Conservation (phyloP, 192 early-diverging fungal genomes). For the Chytriomyces confervae region DNA sequence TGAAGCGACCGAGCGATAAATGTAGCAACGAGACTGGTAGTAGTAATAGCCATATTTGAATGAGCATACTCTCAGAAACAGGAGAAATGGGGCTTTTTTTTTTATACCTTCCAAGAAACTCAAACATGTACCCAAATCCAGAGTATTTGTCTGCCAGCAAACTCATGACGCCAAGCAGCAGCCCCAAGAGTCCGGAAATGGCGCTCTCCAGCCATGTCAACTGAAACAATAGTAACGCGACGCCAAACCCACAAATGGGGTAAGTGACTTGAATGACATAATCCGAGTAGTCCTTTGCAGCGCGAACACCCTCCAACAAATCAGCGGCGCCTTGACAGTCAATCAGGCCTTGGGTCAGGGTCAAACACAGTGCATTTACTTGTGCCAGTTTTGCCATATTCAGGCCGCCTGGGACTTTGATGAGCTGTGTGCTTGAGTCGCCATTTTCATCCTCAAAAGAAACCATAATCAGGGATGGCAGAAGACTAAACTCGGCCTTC, state of each 20-base stretch:
- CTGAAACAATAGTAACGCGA: slow-evolving; percentile 37
- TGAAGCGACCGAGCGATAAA: slow-evolving; percentile 36
- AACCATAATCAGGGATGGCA: slow-evolving; percentile 2
- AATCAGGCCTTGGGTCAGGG: slow-evolving; percentile 35
- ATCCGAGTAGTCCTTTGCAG: slow-evolving; percentile 20
- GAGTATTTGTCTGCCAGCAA: slow-evolving; percentile 36
- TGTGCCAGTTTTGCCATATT: slow-evolving; percentile 49
- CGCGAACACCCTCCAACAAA: slow-evolving; percentile 40
- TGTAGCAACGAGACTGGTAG: slow-evolving; percentile 20
- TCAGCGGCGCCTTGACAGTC: slow-evolving; percentile 40
- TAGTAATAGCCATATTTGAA: too few relatives aligned
- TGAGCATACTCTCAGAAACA: too few relatives aligned
- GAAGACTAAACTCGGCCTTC: slow-evolving; percentile 2
- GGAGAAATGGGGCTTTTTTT: not conserved
- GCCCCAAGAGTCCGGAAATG: slow-evolving; percentile 38
- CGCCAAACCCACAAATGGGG: slow-evolving; percentile 51
- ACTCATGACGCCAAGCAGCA: slow-evolving; percentile 40
- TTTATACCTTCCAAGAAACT: slow-evolving; percentile 48
- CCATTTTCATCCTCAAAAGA: slow-evolving; percentile 15
- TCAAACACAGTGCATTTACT: slow-evolving; percentile 51
- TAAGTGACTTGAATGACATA: slow-evolving; percentile 34
- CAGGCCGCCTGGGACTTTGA: slow-evolving; percentile 7
- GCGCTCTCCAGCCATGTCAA: slow-evolving; percentile 46
- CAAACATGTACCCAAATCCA: slow-evolving; percentile 49
- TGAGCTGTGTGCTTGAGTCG: slow-evolving; percentile 16